Percentiles rank a stretch among this genome's conserved stretches.
Conservation (phyloP, 345 rosid species). For the Boechera divaricarpa region DNA sequence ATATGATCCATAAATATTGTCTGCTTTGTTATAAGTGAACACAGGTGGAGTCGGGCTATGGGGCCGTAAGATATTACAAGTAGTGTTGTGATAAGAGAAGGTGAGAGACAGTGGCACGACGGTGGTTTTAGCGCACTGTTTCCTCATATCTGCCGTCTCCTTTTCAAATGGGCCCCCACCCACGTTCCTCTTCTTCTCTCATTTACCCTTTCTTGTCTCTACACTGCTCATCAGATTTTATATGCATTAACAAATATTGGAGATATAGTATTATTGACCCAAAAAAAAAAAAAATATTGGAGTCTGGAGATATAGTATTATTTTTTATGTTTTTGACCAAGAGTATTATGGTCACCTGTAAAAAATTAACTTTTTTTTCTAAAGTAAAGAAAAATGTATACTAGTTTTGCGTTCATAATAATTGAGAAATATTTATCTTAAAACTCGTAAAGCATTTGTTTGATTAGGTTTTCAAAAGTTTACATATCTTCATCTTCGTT, state of each 20-base stretch:
- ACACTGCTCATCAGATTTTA: neutral
- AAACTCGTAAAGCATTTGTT: neutral
- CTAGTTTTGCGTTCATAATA: neutral
- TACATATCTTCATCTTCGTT: neutral
- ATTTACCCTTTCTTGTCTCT: conserved; percentile 24
- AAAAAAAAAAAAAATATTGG: too few species aligned
- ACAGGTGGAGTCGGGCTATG: conserved; percentile 26
- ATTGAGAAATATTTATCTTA: neutral
- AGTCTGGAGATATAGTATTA: too few species aligned
- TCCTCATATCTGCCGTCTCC: conserved; percentile 32
- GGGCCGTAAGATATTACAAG: conserved; percentile 23
- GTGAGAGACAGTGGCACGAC: conserved; percentile 35
- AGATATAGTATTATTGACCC: neutral
- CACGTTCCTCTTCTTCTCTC: conserved; percentile 31
- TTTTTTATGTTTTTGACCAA: neutral
- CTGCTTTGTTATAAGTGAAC: conserved; percentile 5
- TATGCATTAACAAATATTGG: neutral
- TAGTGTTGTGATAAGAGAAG: conserved; percentile 8
- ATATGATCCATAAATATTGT: conserved; percentile 17
- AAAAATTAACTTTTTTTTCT: neutral
- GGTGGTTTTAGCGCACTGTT: conserved; percentile 35
- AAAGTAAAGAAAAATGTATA: neutral
- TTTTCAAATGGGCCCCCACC: conserved; percentile 35
- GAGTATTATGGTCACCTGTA: neutral
- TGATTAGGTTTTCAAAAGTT: neutral